Evolutionary conservation across 2,329 filamentous ascomycete genomes (phyloP).

Genomic region (Cladophialophora chaetospira): DNA sequence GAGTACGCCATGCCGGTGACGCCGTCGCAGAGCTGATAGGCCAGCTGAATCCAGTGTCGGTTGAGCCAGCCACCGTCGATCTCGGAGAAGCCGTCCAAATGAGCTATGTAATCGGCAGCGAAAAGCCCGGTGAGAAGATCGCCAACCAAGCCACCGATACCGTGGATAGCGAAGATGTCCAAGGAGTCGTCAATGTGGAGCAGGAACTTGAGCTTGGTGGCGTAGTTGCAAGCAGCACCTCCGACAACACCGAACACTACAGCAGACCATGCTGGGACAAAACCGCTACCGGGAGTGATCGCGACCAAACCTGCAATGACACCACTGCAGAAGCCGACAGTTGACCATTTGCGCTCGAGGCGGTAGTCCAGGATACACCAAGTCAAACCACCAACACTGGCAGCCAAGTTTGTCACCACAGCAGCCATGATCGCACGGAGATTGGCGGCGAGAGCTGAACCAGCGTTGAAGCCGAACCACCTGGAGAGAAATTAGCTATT

Average conservation of each 20-base stretch:
- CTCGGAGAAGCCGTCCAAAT: slow-evolving; percentile 61
- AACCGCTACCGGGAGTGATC: slow-evolving; percentile 86
- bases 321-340: slow-evolving; percentile 89
- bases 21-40: slow-evolving; percentile 60
- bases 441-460: slow-evolving; percentile 78
- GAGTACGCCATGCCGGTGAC: slow-evolving; percentile 58
- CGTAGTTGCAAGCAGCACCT: slow-evolving; percentile 49
- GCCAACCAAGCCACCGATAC: slow-evolving; percentile 61
- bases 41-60: slow-evolving; percentile 57
- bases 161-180: slow-evolving; percentile 63
- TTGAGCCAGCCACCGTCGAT: slow-evolving; percentile 56
- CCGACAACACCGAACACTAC: slow-evolving; percentile 57
- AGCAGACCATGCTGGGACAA: slow-evolving; percentile 69
- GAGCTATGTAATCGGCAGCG: slow-evolving; percentile 52
- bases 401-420: slow-evolving; percentile 81
- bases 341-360: slow-evolving; percentile 87
- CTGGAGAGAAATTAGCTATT: slow-evolving; percentile 12
- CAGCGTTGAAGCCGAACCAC: slow-evolving; percentile 94
- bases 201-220: slow-evolving; percentile 54
- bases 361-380: slow-evolving; percentile 86
- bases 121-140: slow-evolving; percentile 61
- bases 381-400: slow-evolving; percentile 83
- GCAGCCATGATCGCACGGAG: slow-evolving; percentile 84
- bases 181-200: slow-evolving; percentile 60
- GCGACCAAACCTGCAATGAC: slow-evolving; percentile 84